A percentile compares a stretch with the other conserved stretches of the same genome.
Conservation (phyloP, 2,329 filamentous ascomycete species). For the Colletotrichum sidae region DNA sequence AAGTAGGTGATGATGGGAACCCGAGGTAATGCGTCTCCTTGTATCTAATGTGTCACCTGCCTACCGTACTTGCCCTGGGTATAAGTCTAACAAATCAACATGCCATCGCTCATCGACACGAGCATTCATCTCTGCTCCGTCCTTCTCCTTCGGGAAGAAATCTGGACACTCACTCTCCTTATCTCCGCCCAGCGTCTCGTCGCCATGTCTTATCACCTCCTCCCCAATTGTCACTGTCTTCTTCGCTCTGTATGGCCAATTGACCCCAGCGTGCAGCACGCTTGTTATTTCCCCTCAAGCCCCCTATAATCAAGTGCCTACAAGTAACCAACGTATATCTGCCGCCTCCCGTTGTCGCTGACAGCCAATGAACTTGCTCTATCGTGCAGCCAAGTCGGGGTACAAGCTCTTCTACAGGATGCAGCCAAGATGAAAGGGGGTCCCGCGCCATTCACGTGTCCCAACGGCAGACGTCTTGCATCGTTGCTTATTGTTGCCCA, state of each 20-base stretch:
- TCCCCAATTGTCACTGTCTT: neutral
- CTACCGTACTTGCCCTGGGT: no score
- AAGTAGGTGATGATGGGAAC: no score
- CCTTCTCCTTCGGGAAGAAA: no score
- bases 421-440: constrained; percentile 32
- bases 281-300: constrained; percentile 1
- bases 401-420: constrained; percentile 11
- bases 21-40: no score
- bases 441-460: constrained; percentile 12
- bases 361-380: constrained; percentile 25
- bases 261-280: constrained; percentile 1
- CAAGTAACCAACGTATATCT: constrained; percentile 13
- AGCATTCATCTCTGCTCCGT: no score
- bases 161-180: neutral
- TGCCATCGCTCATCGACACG: no score
- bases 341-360: constrained; percentile 23
- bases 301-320: neutral
- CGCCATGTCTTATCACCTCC: neutral
- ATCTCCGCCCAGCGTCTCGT: neutral
- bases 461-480: neutral
- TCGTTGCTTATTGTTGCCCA: neutral
- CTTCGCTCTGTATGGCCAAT: constrained; percentile 15
- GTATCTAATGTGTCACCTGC: no score
- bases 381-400: constrained; percentile 14
- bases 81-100: no score